Evolutionary conservation across 331 rosid genomes (phyloP).

Genomic region (Pyrus hybrid): DNA sequence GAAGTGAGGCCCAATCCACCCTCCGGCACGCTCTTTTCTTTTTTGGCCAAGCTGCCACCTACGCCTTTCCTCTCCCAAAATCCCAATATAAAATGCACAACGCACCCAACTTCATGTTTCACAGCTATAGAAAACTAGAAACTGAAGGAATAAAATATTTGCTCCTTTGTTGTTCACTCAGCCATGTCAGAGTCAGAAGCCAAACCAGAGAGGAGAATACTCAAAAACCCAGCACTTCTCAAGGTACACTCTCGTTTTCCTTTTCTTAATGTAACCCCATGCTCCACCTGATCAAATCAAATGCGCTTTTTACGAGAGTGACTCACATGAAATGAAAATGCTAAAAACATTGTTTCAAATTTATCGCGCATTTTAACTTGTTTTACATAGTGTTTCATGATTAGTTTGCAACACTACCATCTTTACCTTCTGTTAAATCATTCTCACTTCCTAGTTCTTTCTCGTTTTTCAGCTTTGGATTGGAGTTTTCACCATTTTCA

Average conservation of each 20-base stretch:
- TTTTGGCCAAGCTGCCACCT: background rate
- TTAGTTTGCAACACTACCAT: too few relatives aligned
- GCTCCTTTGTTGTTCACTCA: background rate
- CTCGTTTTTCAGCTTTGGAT: background rate
- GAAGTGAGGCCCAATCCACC: background rate
- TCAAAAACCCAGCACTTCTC: conserved; percentile 26
- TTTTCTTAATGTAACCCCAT: background rate
- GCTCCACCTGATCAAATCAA: too few relatives aligned
- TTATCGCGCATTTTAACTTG: too few relatives aligned
- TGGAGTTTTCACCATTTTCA: background rate
- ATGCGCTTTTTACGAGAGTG: too few relatives aligned
- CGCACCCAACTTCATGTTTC: background rate
- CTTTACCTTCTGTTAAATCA: background rate
- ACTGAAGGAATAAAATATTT: background rate
- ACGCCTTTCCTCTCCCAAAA: background rate
- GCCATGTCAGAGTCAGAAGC: background rate
- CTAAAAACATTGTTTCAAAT: too few relatives aligned
- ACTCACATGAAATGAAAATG: too few relatives aligned
- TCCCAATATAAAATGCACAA: background rate
- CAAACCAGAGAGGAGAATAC: conserved; percentile 6
- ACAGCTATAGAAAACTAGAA: background rate
- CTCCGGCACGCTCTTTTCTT: background rate
- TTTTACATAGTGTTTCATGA: too few relatives aligned
- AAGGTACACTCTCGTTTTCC: conserved; percentile 8
- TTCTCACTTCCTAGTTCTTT: background rate